Base-by-base conservation (phyloP, 805 yeast species). In the Pichia paraexigua region DNA sequence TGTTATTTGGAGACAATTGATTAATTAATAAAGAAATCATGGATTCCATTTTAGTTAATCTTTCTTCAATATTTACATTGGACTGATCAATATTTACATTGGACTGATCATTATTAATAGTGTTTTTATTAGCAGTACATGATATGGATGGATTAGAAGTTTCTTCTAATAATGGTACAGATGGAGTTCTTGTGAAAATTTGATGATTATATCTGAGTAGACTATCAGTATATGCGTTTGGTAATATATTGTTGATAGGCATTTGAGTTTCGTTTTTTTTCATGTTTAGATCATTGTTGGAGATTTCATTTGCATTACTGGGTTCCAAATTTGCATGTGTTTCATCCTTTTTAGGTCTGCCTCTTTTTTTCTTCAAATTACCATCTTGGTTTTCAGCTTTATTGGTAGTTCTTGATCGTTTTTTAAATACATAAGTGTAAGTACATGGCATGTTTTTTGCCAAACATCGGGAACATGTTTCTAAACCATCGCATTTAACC, bases 401-500 rank as follows among this genome's bases (percentile, higher is more conserved):
- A 7, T 5, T 6, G n/a, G 20, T n/a, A 35, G 20, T n/a, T 43
- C 46, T 47, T n/a, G 35, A 17, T 45, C 70, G 53, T 46, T 60
- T 61, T 56, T 67, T 69, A 30, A 64, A 60, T n/a, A 69, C 60
- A 50, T 68, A 63, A 41, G 59, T 59, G 48, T 70, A 70, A 0
- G 70, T 56, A 57, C 82, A 77, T 3, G 48, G 48, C 5, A 60
- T 53, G 25, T 62, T 63, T 46, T 68, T 69, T 24, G 57, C 62
- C 11, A 58, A 52, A 56, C 83, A 76, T 41, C 68, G 67, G 9
- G 65, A 56, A 55, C 83, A 78, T 5, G 73, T 73, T 13, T 55
- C 53, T 3, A 59, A 61, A 0, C 81, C 79, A 58, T 78, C 77
- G 58, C 83, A 78, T 56, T 75, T 77, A 52, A 76, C 71, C 57